Evolutionary conservation across 495 filamentous ascomycete genomes (phyloP), one percentile per base, ranked within the genome.

Genomic region (Clavariopsis aquatica): DNA sequence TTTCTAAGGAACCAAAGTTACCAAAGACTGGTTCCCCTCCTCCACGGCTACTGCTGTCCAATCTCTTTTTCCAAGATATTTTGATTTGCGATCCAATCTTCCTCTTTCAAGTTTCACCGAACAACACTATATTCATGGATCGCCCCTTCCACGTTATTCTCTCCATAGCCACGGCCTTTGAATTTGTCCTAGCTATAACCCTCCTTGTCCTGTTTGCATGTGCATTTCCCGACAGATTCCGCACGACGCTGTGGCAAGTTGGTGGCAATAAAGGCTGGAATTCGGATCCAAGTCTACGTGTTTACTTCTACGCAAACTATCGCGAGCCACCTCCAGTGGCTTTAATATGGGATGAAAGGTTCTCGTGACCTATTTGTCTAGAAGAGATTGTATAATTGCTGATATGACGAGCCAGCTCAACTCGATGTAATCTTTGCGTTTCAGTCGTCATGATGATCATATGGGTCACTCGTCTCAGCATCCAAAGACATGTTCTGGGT

Each of bases 221-320:
- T 6, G 29, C 29, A 45, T 45, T 22, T 9, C 36, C 31, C 22
- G 54, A 57, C 26, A 29, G 36, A 19, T 57, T 57, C 24, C 54
- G 54, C 54, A 57, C 54, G 1, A 6, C 29, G 20, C 54, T 57
- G 31, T 57, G 54, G 54, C 8, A 43, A 43, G 54, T 43, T 43
- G 54, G 54, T 34, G 54, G 54, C 28, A 22, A 6, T 26, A 20
- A 28, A 10, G 54, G 54, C 19, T 28, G n/a, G 20, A 57, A 57
- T 17, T 57, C 54, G 17, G 22, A 57, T 17, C 54, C 54, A 1
- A 22, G 26, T 9, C 36, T 41, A 15, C 54, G 54, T 17, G 36
- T 57, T 9, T 57, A 57, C 54, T 57, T 41, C 31, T 57, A 57
- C 31, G 54, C 54, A 23, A 57, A 57, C 54, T 45, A 57, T 26